Evolutionary conservation across 371 early-diverging fungal genomes (phyloP), one percentile per base, ranked within the genome.

Genomic region (Mortierella sp.): DNA sequence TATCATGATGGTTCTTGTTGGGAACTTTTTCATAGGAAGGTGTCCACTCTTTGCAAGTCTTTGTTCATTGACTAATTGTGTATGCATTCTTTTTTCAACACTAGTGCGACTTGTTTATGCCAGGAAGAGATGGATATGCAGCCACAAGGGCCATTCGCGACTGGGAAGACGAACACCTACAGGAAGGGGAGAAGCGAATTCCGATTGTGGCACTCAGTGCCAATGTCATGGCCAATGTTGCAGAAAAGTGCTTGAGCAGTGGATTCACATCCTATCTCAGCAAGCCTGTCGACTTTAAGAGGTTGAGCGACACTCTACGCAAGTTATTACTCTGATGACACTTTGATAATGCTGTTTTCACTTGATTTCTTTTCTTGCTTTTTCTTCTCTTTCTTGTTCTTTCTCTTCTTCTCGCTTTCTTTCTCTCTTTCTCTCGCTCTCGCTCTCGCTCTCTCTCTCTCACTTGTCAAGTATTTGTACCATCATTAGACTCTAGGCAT

Each of bases 151-250:
- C 84, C 54, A 85, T 89, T 31, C 83, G 88, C 22, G 79, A 78
- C 58, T 87, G 86, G 85, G 86, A 86, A 60, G 77, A 79, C 13
- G 50, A 78, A n/a, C 57, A 82, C 49, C 54, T 80, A 13, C 60
- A 56, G 2, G 53, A 71, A 9, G 66, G 56, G 24, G 80, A 82
- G 13, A 67, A 63, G 34, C 79, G 67, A 41, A 82, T 85, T 24
- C 87, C 86, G 6, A 89, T 89, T 53, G 81, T 89, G 21, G 89
- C 88, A 0, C 68, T 89, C 27, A 86, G 87, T 13, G 89, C 89
- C n/a, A 89, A 87, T 57, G 89, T 87, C 16, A 86, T 87, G 87
- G 85, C 86, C 44, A 82, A 88, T 54, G 88, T 88, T 25, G 85
- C 85, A 9, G 80, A 79, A 43, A 79, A 81, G 29, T 88, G 88